A percentile compares a stretch with the other conserved stretches of the same genome.
phyloP scores from a whole-genome alignment of 345 rosid genomes.

The Bruguiera parviflora region DNA sequence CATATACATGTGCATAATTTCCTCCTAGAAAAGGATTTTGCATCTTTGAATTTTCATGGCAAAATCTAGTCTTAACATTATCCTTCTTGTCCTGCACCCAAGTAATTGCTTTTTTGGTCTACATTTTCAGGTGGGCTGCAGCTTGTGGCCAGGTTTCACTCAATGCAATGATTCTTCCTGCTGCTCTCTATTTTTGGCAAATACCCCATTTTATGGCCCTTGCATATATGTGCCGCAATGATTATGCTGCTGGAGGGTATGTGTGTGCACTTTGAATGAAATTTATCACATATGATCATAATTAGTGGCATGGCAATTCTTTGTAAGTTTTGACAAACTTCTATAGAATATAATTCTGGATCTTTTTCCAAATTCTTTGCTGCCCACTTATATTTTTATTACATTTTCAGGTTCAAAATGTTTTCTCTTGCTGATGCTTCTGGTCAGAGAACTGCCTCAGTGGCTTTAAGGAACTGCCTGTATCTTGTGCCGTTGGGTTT shows the following conservation, averaged over 20 bases:
- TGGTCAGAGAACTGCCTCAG: conserved; percentile 70
- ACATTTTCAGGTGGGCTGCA: conserved; percentile 78
- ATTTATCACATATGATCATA: neutral
- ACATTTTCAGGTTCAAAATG: conserved; percentile 67
- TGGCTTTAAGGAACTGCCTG: conserved; percentile 83
- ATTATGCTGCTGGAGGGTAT: conserved; percentile 98
- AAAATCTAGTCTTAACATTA: neutral
- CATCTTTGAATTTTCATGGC: neutral
- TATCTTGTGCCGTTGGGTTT: conserved; percentile 82
- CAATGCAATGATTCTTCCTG: conserved; percentile 76
- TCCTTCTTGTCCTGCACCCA: no score
- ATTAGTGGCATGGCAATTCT: neutral
- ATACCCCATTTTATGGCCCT: conserved; percentile 99
- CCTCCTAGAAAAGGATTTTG: neutral
- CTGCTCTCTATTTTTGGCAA: conserved; percentile 97
- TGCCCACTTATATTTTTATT: neutral
- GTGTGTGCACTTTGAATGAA: conserved; percentile 17
- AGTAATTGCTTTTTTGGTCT: neutral
- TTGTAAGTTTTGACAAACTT: neutral
- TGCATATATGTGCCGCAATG: conserved; percentile 75
- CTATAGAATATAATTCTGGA: neutral
- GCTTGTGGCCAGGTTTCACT: conserved; percentile 72
- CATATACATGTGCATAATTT: neutral
- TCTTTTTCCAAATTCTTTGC: no score
- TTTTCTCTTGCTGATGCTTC: conserved; percentile 82